Percentiles rank a stretch among this genome's conserved stretches.
Conservation (phyloP, 805 yeast genomes). For the Isabelozyma gotoi region DNA sequence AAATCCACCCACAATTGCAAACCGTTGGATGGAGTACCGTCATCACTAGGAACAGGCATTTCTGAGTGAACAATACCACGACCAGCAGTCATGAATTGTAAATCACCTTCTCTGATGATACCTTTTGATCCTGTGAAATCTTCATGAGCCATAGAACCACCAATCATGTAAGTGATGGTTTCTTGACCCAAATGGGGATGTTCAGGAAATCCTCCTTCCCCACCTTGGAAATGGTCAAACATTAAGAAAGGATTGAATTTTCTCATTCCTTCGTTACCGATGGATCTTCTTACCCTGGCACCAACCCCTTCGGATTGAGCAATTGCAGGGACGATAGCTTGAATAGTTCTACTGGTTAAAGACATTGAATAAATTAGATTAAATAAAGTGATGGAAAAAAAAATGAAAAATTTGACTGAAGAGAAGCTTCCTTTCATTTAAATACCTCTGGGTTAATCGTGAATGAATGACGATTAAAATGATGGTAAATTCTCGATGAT, state of each 20-base stretch:
- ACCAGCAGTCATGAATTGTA: slow-evolving; percentile 95
- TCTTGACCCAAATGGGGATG: slow-evolving; percentile 43
- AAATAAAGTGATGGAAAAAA: not conserved
- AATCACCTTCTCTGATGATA: slow-evolving; percentile 73
- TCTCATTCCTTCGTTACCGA: slow-evolving; percentile 66
- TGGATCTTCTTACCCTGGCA: slow-evolving; percentile 79
- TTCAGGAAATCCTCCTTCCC: slow-evolving; percentile 58
- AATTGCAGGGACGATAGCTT: slow-evolving; percentile 43
- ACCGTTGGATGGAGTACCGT: slow-evolving; percentile 55
- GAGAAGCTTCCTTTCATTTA: not conserved
- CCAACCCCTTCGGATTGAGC: slow-evolving; percentile 87
- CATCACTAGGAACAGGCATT: slow-evolving; percentile 66
- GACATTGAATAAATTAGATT: not conserved
- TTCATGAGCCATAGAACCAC: slow-evolving; percentile 41
- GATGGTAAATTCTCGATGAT: not conserved
- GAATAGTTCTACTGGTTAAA: slow-evolving; percentile 24
- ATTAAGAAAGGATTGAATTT: slow-evolving; percentile 80
- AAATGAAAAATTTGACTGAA: too few relatives aligned
- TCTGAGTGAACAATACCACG: slow-evolving; percentile 84
- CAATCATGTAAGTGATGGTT: slow-evolving; percentile 31
- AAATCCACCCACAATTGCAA: slow-evolving; percentile 88
- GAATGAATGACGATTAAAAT: not conserved
- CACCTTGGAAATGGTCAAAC: slow-evolving; percentile 75
- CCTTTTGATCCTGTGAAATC: slow-evolving; percentile 89
- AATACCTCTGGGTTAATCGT: not conserved